Evolutionary conservation across 2,329 filamentous ascomycete species (phyloP), one percentile per base, ranked within the genome.

Genomic region (Cryphonectria japonica): DNA sequence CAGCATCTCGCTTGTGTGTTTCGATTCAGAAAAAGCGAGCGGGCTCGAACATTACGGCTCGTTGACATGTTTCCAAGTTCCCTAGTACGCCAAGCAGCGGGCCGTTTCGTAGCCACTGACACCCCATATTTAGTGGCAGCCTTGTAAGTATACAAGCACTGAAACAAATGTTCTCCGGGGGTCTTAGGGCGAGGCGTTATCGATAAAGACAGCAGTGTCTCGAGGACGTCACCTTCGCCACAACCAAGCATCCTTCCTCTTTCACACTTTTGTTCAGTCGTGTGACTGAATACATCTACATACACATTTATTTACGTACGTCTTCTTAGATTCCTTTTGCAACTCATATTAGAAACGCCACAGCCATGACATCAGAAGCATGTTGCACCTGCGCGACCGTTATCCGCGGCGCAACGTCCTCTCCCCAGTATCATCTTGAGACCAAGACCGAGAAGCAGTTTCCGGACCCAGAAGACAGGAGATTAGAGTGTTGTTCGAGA

Each of bases 301-400:
- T n/a, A 50, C 7, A n/a, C 46, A 43, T 32, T 11, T 32, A 41
- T 26, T 39, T 13, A 16, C 22, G 22, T 32, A 61, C 41, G 3
- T 46, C n/a, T 50, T 13, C 60, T 13, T 60, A 2, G 6, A 26
- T 26, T 26, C 26, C 26, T 26, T 26, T 26, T 26, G 26, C 26
- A 26, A 26, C 26, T 11, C 6, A 52, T 4, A 37, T 64, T 32
- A 34, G 7, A 62, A n/a, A 37, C 14, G 2, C 14, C 14, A 43
- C 43, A 37, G 46, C n/a, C 59, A 74, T 76, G 67, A 39, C 71
- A 4, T 69, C 69, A 34, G 82, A 84, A 78, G 85, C 87, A 19
- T 94, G 92, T 80, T 93, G 91, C 78, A 93, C 91, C 32, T 94
- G 92, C 80, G 89, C 91, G 41, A 84, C 83, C 34, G 81, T 90